Evolutionary conservation across 2,329 filamentous ascomycete species (phyloP).

Genomic region (Diaporthe vaccinii): DNA sequence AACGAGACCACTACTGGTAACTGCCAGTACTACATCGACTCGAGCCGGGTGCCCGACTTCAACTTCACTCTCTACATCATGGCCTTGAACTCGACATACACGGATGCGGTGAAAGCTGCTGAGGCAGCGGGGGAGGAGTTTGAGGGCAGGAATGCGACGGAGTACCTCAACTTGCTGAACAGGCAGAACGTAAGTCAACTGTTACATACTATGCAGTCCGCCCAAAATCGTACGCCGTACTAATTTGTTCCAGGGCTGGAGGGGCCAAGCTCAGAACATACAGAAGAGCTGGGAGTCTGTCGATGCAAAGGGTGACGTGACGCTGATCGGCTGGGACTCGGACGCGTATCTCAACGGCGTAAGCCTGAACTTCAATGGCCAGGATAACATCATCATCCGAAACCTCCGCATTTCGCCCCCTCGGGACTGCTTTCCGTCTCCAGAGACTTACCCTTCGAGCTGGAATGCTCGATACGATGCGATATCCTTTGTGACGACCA

Average conservation of each 20-base stretch:
- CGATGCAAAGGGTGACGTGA: conserved; percentile 26
- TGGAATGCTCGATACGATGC: conserved; percentile 33
- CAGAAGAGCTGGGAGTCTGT: conserved; percentile 29
- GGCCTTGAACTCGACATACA: conserved; percentile 25
- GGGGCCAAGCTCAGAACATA: conserved; percentile 25
- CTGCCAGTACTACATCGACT: conserved; percentile 30
- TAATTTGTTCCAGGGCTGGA: conserved; percentile 15
- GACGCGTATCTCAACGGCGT: conserved; percentile 19
- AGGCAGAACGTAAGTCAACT: conserved; percentile 26
- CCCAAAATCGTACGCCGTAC: too few species aligned
- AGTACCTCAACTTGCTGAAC: conserved; percentile 15
- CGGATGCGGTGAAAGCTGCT: conserved; percentile 27
- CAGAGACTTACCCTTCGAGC: conserved; percentile 21
- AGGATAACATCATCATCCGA: conserved; percentile 31
- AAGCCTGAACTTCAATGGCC: conserved; percentile 25
- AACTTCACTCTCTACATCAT: conserved; percentile 29
- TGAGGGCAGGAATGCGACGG: conserved; percentile 25
- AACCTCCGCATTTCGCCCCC: conserved; percentile 27
- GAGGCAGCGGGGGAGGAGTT: conserved; percentile 10
- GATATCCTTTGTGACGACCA: conserved; percentile 24
- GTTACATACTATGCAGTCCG: too few species aligned
- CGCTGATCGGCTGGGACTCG: conserved; percentile 28
- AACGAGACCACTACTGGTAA: conserved; percentile 26
- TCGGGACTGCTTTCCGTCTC: conserved; percentile 28
- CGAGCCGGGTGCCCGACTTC: conserved; percentile 15